These are phyloP conservation scores for Calonectria pseudoturangicola DNA, from an alignment of 2,329 filamentous ascomycete genomes.

Conservation along the genomic window DNA sequence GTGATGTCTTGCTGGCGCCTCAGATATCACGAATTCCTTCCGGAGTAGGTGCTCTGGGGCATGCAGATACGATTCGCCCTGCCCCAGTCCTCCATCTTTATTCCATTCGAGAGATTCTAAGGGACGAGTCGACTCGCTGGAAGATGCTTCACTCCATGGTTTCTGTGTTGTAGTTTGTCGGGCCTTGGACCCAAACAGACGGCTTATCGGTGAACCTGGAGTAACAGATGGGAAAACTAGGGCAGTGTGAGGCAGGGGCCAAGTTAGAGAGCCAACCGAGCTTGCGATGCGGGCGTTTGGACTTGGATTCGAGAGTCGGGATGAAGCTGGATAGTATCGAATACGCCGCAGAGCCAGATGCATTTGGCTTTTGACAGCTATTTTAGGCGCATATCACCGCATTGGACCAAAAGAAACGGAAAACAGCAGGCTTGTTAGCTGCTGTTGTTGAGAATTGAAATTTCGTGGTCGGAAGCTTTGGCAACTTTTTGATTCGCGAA, in stretches of 20 bases:
- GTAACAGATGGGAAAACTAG: constrained; percentile 40
- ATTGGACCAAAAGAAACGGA: constrained; percentile 40
- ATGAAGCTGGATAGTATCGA: constrained; percentile 43
- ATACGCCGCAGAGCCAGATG: constrained; percentile 52
- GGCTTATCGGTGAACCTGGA: constrained; percentile 25
- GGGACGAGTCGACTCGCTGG: constrained; percentile 16
- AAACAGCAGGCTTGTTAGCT: constrained; percentile 34
- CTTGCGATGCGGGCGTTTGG: constrained; percentile 31
- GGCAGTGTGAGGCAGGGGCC: constrained; percentile 40
- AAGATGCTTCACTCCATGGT: constrained; percentile 29
- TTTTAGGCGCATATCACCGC: constrained; percentile 51
- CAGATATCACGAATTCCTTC: not conserved
- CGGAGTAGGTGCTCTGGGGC: too few species aligned
- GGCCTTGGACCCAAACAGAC: constrained; percentile 35
- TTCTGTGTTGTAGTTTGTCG: constrained; percentile 29
- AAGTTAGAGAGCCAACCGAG: constrained; percentile 31
- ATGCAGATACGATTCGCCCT: constrained; percentile 28
- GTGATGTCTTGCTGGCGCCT: not conserved
- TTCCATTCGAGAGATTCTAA: constrained; percentile 43
- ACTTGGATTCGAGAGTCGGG: constrained; percentile 44
- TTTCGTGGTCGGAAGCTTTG: constrained; percentile 14
- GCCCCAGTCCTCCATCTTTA: constrained; percentile 47
- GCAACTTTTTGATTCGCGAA: constrained; percentile 43
- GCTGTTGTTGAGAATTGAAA: not conserved
- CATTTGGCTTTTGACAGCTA: constrained; percentile 54